Base-by-base conservation (phyloP, 108 stramenopile species). In the Pseudonitzschia multiseries region DNA sequence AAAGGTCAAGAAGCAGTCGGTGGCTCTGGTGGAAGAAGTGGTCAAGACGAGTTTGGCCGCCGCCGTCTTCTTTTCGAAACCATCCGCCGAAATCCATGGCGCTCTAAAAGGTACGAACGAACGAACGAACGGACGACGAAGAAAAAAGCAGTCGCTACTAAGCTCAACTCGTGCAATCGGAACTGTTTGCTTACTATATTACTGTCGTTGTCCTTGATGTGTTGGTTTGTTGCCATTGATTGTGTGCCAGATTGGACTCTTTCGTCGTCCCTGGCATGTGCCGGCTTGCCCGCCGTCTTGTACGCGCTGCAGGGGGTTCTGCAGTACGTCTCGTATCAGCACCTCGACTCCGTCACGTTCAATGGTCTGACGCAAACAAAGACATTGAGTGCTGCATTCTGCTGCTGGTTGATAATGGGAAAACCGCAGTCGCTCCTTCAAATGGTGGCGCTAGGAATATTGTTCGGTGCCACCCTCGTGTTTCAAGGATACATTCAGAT, bases 321-420 rank as follows among this genome's bases (percentile, higher is more conserved):
- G 14, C 76, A 83, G 10, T 92, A 90, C 68, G 43, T 88, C 17
- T 90, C 91, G 43, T 93, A 96, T 73, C 86, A 89, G 75, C 74
- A 95, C 74, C 82, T 96, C 12, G 91, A 92, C 74, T 79, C 94
- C 4, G 84, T 97, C 1, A 89, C 89, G 18, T 94, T 88, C 75
- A 95, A 95, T 79, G 88, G 86, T 31, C 74, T 94, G 69, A 93
- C 84, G 67, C 93, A 95, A 79, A 93, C 92, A 14, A 94, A 93
- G 72, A 93, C 92, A n/a, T 50, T 97, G 21, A 79, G 81, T 29
- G 96, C 97, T 29, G 97, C 97, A 57, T 65, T 97, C 9, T 97
- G 90, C 76, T 94, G 96, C 57, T 97, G 71, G 69, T 62, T 96
- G 24, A 70, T 97, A 29, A 86, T 96, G 89, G 93, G 93, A 43